Conservation (phyloP, 176 grass and related monocot species). For the Saccharum spontaneum region DNA sequence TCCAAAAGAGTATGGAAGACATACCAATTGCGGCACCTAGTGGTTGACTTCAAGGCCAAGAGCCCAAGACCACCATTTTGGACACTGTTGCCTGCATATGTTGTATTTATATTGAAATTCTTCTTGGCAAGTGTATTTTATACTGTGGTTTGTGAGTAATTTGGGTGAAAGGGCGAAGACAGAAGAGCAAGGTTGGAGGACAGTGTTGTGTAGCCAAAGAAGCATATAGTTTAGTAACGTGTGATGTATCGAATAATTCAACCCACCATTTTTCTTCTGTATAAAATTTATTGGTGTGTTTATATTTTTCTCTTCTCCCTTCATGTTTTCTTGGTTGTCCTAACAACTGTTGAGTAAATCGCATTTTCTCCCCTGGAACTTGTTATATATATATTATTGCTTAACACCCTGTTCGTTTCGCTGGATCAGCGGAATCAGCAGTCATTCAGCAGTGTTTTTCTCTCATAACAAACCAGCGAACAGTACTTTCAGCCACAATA, state of each 20-base stretch:
- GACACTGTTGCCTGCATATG: slow-evolving; percentile 25
- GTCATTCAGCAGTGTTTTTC: too few relatives aligned
- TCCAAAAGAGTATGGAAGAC: slow-evolving; percentile 74
- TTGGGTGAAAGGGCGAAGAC: slow-evolving; percentile 12
- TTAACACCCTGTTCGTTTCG: too few relatives aligned
- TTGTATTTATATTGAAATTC: slow-evolving; percentile 29
- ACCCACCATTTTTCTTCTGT: slow-evolving; percentile 30
- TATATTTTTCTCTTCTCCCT: not conserved
- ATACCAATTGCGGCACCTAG: slow-evolving; percentile 71
- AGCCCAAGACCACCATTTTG: slow-evolving; percentile 3
- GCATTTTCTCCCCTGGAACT: not conserved
- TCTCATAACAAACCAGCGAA: too few relatives aligned
- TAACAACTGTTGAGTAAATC: not conserved
- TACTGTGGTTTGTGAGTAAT: slow-evolving; percentile 45
- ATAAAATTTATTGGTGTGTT: slow-evolving; percentile 37
- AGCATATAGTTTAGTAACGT: slow-evolving; percentile 35
- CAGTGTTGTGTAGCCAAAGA: slow-evolving; percentile 42
- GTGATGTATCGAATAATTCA: slow-evolving; percentile 48
- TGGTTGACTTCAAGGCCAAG: slow-evolving; percentile 35
- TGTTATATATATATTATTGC: not conserved
- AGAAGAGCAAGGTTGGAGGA: slow-evolving; percentile 32
- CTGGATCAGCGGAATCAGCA: too few relatives aligned
- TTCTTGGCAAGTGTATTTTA: slow-evolving; percentile 40
- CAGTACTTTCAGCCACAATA: too few relatives aligned
- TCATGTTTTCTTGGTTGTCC: not conserved